Evolutionary conservation across 2,329 filamentous ascomycete genomes (phyloP), one percentile per base, ranked within the genome.

Genomic region (Beauveria bassiana): DNA sequence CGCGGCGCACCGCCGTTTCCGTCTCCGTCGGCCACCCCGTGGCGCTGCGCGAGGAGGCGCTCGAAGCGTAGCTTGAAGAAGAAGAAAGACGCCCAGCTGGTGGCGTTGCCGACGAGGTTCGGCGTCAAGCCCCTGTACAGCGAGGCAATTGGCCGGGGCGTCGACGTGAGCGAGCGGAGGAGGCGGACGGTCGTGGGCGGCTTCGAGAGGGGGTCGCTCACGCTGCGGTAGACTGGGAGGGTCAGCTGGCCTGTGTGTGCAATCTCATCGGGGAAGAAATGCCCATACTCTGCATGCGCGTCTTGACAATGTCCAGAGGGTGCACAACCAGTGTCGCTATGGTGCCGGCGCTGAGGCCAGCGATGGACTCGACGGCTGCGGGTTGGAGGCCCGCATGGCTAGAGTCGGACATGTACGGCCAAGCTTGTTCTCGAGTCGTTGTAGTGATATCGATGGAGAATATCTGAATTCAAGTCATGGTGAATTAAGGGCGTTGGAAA

Each of bases 221-320:
- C 71, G 68, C 74, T 80, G 63, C 81, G 80, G 66, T 84, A 78
- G 67, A 86, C 83, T 84, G 16, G 18, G 18, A 8, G 3, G 14
- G 26, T 43, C 42, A 22, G 59, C 31, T 49, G 45, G 9, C 14
- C 22, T 52, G 45, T 8, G 58, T 38, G 22, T 10, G 1, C n/a
- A 38, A 31, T 26, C 2, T 5, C 8, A 18, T 18, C 34, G 18
- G 46, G 14, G 14, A 7, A n/a, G 20, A 40, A 55, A 42, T 18
- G 3, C 9, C 24, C 78, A 62, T 78, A 92, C 90, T 87, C 78
- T 99, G 95, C 72, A 99, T 86, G 65, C 95, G 89, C 64, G 93
- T 98, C 81, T 99, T 99, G 72, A 98, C 87, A 65, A 99, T 87
- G 77, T 99, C 95, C 63, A 99, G 85, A 38, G 95, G 95, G 72